phyloP scores from a whole-genome alignment of 2,329 filamentous ascomycete genomes.

The Drechslerella dactyloides region DNA sequence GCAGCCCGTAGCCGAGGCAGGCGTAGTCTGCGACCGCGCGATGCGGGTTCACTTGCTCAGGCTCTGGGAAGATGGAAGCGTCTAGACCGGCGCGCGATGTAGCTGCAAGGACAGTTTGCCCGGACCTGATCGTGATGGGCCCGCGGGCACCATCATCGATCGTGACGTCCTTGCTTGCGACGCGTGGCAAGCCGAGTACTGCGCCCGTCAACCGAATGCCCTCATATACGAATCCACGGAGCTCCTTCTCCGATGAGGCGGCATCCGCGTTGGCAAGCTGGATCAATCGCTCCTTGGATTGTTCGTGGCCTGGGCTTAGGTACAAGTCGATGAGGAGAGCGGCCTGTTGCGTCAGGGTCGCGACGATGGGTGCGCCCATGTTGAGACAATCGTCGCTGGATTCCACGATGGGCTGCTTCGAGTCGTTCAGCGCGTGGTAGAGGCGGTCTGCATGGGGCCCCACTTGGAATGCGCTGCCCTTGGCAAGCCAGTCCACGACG shows the following conservation, averaged over 20 bases:
- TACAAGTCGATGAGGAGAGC: constrained; percentile 64
- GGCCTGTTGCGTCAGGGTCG: constrained; percentile 64
- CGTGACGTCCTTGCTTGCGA: constrained; percentile 60
- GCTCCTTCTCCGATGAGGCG: constrained; percentile 60
- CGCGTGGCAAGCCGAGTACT: constrained; percentile 63
- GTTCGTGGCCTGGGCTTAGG: constrained; percentile 62
- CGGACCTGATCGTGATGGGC: constrained; percentile 60
- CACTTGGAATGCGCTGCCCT: constrained; percentile 63
- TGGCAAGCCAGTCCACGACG: constrained; percentile 61
- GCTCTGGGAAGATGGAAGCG: constrained; percentile 58
- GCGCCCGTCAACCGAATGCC: constrained; percentile 65
- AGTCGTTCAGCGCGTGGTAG: constrained; percentile 62
- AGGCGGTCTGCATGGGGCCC: constrained; percentile 63
- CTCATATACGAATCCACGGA: constrained; percentile 65
- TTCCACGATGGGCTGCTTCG: constrained; percentile 61
- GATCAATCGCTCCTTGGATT: constrained; percentile 63
- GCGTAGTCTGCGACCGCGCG: constrained; percentile 59
- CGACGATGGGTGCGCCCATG: constrained; percentile 62
- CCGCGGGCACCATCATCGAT: constrained; percentile 62
- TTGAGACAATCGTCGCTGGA: constrained; percentile 63
- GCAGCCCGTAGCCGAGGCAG: constrained; percentile 59
- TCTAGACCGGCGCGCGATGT: constrained; percentile 61
- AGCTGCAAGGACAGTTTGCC: constrained; percentile 60
- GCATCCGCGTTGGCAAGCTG: constrained; percentile 62
- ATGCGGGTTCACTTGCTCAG: constrained; percentile 60